Conservation (phyloP, 768 basidiomycete species). For the Scleroderma citrinum region DNA sequence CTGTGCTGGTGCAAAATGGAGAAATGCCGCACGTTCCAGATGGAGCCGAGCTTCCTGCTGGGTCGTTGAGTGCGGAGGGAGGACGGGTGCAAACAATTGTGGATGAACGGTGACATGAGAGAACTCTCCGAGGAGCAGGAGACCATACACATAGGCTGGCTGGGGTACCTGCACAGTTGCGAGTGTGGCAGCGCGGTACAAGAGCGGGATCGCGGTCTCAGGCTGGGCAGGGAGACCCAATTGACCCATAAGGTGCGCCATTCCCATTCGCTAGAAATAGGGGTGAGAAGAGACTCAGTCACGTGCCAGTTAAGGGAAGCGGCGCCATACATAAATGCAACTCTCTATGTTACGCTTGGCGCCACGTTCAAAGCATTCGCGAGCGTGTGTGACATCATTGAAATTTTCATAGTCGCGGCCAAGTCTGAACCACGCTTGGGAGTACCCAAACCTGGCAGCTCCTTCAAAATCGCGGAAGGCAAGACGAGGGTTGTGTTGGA, state of each 20-base stretch:
- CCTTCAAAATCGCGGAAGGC: slow-evolving; percentile 90
- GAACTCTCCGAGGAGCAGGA: slow-evolving; percentile 82
- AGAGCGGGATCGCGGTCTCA: slow-evolving; percentile 57
- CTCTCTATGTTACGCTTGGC: slow-evolving; percentile 67
- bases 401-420: slow-evolving; percentile 91
- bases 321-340: slow-evolving; percentile 65
- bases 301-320: slow-evolving; percentile 9
- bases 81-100: slow-evolving; percentile 46
- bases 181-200: slow-evolving; percentile 71
- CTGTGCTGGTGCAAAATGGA: slow-evolving; percentile 80
- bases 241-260: slow-evolving; percentile 89
- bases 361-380: slow-evolving; percentile 84
- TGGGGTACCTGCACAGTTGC: slow-evolving; percentile 76
- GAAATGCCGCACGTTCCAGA: slow-evolving; percentile 80
- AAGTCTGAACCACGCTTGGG: slow-evolving; percentile 85
- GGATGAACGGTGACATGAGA: slow-evolving; percentile 51
- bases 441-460: slow-evolving; percentile 71
- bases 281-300: slow-evolving; percentile 4
- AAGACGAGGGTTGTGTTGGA: slow-evolving; percentile 60
- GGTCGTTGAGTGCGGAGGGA: slow-evolving; percentile 44
- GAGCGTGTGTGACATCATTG: slow-evolving; percentile 65
- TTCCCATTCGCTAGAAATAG: slow-evolving; percentile 69
- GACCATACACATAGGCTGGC: slow-evolving; percentile 84
- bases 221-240: slow-evolving; percentile 55
- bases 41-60: slow-evolving; percentile 64